Conservation (phyloP, 495 filamentous ascomycete species). For the Evernia prunastri region DNA sequence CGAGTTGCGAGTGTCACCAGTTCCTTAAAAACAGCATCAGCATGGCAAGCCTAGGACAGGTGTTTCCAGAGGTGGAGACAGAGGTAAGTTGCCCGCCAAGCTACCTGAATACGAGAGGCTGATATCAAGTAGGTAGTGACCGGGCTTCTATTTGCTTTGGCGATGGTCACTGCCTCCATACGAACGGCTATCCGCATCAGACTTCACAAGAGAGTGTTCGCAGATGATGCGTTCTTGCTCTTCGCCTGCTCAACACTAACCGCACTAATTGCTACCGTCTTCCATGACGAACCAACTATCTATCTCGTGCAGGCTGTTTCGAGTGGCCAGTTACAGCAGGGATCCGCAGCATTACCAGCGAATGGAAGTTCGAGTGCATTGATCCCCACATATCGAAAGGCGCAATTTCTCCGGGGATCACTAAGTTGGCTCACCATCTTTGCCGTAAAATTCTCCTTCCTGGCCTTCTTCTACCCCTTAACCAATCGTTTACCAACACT, state of each 20-base stretch:
- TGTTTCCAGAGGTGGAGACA: not conserved
- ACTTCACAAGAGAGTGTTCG: not conserved
- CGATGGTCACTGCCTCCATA: not conserved
- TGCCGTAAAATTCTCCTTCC: constrained; percentile 5
- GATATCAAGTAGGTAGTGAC: not conserved
- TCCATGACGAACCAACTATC: not conserved
- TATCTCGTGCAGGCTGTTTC: not conserved
- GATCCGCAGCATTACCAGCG: not conserved
- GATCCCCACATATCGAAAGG: not conserved
- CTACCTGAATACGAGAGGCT: not conserved
- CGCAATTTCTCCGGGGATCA: not conserved
- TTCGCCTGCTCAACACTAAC: constrained; percentile 4
- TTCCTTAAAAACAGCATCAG: too few relatives aligned
- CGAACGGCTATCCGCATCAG: not conserved
- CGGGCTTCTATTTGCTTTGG: not conserved
- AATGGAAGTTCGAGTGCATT: too few relatives aligned
- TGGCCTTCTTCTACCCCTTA: not conserved
- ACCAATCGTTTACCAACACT: not conserved
- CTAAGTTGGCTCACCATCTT: constrained; percentile 2
- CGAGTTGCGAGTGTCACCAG: too few relatives aligned
- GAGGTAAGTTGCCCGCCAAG: not conserved
- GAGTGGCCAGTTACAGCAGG: not conserved
- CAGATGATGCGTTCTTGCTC: not conserved
- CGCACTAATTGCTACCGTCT: not conserved
- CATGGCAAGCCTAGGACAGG: not conserved